Evolutionary conservation across 1,139 yeast species (phyloP).

Genomic region (Pichia sp.): DNA sequence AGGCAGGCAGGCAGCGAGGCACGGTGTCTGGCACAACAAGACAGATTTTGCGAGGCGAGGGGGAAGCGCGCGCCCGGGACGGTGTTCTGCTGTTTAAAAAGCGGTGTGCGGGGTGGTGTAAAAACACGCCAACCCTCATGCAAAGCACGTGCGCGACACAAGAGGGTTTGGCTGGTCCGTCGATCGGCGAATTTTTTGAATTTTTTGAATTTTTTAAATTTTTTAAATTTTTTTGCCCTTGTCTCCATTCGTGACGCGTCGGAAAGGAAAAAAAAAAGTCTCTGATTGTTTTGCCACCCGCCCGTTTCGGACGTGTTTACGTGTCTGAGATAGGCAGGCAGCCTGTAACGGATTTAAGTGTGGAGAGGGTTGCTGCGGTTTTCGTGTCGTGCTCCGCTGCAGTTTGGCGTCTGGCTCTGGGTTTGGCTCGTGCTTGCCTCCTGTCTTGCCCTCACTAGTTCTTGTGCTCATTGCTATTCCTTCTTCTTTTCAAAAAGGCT

Average conservation of each 20-base stretch:
- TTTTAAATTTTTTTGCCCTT: not conserved
- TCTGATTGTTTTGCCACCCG: not conserved
- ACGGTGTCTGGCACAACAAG: not conserved
- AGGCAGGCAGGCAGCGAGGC: not conserved
- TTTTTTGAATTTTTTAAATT: too few species aligned
- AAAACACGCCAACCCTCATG: too few species aligned
- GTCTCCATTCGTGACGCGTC: not conserved
- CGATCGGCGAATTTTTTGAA: not conserved
- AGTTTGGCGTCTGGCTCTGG: not conserved
- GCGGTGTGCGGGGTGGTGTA: too few species aligned
- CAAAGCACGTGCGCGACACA: too few species aligned
- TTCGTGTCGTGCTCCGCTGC: not conserved
- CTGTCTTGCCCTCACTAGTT: not conserved
- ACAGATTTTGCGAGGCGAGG: not conserved
- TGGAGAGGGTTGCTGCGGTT: not conserved
- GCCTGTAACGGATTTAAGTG: not conserved
- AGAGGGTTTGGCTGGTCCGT: not conserved
- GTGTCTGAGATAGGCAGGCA: conserved; percentile 2
- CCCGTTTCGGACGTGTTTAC: conserved; percentile 2
- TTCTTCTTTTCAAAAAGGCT: too few species aligned
- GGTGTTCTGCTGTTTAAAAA: too few species aligned
- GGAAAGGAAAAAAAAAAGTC: not conserved
- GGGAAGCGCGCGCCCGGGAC: not conserved
- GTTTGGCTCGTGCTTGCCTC: not conserved
- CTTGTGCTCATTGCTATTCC: not conserved